Base-by-base conservation (phyloP, 371 early-diverging fungal species). In the Sporodiniella umbellata region DNA sequence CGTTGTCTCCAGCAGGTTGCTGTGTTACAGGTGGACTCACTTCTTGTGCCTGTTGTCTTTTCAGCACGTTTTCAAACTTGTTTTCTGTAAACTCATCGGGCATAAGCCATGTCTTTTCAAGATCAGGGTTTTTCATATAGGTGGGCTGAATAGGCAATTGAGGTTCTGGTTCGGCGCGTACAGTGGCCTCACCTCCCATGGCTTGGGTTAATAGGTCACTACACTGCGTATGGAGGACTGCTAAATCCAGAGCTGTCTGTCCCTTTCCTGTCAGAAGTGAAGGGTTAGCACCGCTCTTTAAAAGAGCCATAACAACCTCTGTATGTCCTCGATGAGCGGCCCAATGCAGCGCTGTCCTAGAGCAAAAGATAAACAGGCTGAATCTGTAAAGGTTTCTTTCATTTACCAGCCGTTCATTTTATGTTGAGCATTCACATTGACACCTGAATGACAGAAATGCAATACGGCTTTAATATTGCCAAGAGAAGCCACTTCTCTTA, bases 271-370 rank as follows among this genome's bases (percentile, higher is more conserved):
- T 84, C 46, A 69, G 59, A 25, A 87, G 22, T 1, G 47, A 49
- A 15, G 75, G 72, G 53, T 78, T 66, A 12, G 86, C 88, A 4
- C 85, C 85, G 42, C 81, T 66, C 49, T 61, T 59, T 39, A 87
- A 57, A 24, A 87, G 59, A 7, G 71, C 51, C 0, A 66, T 62
- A 2, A 83, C 76, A 38, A 86, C 62, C 4, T 72, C 60, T 21
- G 64, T 72, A 53, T 87, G 82, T 5, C 79, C 77, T 42, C 86
- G 76, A 40, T 84, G 75, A 26, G 81, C 52, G 19, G 86, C 85
- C 89, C 89, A 89, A 57, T 87, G 87, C 8, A 89, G 60, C 19
- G 87, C 76, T 4, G 86, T 83, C 85, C 85, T 85, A 57, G 35
- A 8, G n/a, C n/a, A n/a, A n/a, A n/a, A n/a, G n/a, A n/a, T n/a